Percentiles rank a stretch among this genome's conserved stretches.
phyloP scores from a whole-genome alignment of 306 rosid species.

The Prunus armeniaca region DNA sequence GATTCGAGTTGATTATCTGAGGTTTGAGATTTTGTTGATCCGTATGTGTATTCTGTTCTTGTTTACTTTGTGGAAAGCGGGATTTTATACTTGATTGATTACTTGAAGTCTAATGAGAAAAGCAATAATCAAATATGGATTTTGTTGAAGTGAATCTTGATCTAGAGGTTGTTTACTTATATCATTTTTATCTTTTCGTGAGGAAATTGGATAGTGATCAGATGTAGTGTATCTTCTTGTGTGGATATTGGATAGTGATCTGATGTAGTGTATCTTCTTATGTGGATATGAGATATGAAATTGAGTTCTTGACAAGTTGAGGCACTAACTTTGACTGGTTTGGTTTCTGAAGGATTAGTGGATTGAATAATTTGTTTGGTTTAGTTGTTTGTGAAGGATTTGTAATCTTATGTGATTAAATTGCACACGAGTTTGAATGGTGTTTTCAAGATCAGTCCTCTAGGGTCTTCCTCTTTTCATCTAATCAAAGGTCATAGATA shows the following conservation, averaged over 20 bases:
- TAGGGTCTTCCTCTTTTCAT: neutral
- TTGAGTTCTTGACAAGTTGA: neutral
- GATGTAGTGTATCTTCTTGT: neutral
- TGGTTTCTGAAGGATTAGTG: neutral
- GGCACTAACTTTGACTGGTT: neutral
- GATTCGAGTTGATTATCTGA: neutral
- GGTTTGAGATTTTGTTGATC: neutral
- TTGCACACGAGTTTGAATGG: neutral
- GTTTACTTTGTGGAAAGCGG: neutral
- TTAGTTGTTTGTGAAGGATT: neutral
- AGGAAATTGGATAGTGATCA: conserved; percentile 9
- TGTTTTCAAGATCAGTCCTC: neutral
- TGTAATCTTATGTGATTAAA: neutral
- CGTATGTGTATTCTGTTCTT: neutral
- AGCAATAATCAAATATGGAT: neutral
- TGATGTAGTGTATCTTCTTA: neutral
- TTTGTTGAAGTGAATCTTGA: neutral
- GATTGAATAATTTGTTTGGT: neutral
- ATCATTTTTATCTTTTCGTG: neutral
- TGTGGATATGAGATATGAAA: neutral
- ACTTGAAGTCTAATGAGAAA: neutral
- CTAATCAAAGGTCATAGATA: neutral
- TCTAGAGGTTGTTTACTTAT: neutral
- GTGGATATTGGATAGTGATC: conserved; percentile 4
- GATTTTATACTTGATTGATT: neutral